Evolutionary conservation across 768 basidiomycete species (phyloP).

Genomic region (Gyrodon lividus): DNA sequence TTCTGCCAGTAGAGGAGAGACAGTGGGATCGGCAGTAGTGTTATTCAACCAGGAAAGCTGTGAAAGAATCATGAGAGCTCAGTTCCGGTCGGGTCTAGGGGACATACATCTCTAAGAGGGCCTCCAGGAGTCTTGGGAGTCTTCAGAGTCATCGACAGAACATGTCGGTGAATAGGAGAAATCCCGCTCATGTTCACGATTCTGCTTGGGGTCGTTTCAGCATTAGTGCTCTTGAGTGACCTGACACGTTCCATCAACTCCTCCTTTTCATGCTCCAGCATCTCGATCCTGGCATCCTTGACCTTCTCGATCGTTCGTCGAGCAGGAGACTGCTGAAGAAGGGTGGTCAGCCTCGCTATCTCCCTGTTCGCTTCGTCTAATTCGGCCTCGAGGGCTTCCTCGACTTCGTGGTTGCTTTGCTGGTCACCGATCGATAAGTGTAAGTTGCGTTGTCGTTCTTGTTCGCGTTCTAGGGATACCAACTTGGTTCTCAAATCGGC

Average conservation of each 20-base stretch:
- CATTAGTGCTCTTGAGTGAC: constrained; percentile 50
- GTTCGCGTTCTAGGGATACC: constrained; percentile 56
- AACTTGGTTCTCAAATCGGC: constrained; percentile 51
- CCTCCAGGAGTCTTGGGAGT: constrained; percentile 78
- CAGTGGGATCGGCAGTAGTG: constrained; percentile 53
- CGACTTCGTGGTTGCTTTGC: constrained; percentile 51
- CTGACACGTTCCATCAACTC: constrained; percentile 72
- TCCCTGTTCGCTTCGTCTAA: constrained; percentile 76
- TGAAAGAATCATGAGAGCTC: constrained; percentile 11
- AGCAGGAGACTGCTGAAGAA: constrained; percentile 71
- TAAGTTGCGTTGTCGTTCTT: constrained; percentile 36
- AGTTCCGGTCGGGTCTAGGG: neutral
- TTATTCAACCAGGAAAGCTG: constrained; percentile 76
- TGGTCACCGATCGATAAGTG: constrained; percentile 19
- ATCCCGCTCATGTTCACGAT: constrained; percentile 54
- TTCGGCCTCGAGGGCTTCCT: constrained; percentile 65
- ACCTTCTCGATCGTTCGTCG: constrained; percentile 76
- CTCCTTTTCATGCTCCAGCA: constrained; percentile 74
- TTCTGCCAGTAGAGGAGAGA: constrained; percentile 66
- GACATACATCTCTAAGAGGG: constrained; percentile 71
- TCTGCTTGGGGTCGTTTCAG: constrained; percentile 59
- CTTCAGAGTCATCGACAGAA: constrained; percentile 63
- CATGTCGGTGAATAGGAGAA: constrained; percentile 76
- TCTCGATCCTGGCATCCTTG: constrained; percentile 72
- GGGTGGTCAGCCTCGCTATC: constrained; percentile 63